Evolutionary conservation across 768 basidiomycete genomes (phyloP).

Genomic region (Psilocybe cubensis): DNA sequence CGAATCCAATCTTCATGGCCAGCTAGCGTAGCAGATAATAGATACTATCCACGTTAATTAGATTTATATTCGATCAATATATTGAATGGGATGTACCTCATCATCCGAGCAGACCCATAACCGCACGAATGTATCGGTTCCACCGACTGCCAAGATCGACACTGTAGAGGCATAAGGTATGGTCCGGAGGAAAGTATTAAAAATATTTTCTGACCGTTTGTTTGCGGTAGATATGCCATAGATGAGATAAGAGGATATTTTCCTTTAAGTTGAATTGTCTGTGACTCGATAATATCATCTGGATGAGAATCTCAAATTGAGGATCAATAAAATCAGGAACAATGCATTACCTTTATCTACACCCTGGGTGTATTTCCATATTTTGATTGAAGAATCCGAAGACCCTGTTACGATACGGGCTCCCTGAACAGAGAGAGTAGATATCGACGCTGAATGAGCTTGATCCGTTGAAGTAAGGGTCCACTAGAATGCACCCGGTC

Average conservation of each 20-base stretch:
- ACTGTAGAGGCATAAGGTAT: conserved; percentile 35
- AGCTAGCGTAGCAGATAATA: conserved; percentile 57
- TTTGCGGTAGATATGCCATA: conserved; percentile 64
- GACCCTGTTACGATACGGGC: conserved; percentile 72
- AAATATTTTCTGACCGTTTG: conserved; percentile 50
- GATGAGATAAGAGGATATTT: conserved; percentile 79
- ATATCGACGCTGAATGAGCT: conserved; percentile 74
- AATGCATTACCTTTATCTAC: conserved; percentile 28
- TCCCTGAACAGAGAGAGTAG: conserved; percentile 59
- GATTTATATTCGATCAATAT: not conserved
- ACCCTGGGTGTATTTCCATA: conserved; percentile 57
- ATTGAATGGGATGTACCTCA: conserved; percentile 38
- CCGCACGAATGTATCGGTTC: conserved; percentile 81
- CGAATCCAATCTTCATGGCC: conserved; percentile 99
- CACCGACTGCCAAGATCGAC: conserved; percentile 76
- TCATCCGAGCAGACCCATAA: conserved; percentile 74
- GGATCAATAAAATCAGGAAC: not conserved
- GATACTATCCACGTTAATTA: conserved; percentile 47
- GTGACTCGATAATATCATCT: conserved; percentile 48
- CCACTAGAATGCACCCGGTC: conserved; percentile 57
- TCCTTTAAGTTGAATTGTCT: conserved; percentile 65
- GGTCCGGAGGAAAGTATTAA: conserved; percentile 9
- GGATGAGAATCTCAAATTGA: not conserved
- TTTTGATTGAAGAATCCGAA: conserved; percentile 79
- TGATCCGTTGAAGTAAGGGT: conserved; percentile 39